Evolutionary conservation across 164 flowering plant genomes (phyloP), one percentile per base, ranked within the genome.

Genomic region (Houttuynia cordata): DNA sequence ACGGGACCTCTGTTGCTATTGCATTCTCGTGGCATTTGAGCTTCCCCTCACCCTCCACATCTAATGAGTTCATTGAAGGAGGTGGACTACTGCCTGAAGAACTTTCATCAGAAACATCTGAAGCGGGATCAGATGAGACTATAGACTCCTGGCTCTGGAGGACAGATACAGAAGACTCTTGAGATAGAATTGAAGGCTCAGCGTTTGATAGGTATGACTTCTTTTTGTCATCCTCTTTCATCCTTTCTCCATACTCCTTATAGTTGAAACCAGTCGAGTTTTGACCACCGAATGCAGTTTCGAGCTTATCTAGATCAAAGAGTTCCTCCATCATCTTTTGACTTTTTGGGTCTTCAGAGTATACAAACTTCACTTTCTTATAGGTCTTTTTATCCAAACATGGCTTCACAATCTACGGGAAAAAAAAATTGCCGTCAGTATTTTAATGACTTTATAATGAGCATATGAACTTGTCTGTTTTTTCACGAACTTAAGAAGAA

Each of bases 221-320:
- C 63, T 51, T 68, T 39, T 24, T 62, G 42, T 68, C 71, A 37
- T 72, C 75, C n/a, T 72, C 69, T 54, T 8, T 64, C 75, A 72
- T 72, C 51, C 45, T 41, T 54, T 64, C 63, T 20, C 49, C 41
- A 24, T 68, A 88, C 63, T 85, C 88, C 62, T 79, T 76, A 57
- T 76, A 84, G 70, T 88, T 83, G 59, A 86, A 91, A 24, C 74
- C 67, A 30, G 80, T n/a, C n/a, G n/a, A n/a, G 20, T 83, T 84
- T 40, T 72, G 65, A 15, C 97, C 97, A 10, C 97, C 97, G 61
- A 88, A 81, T 67, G 81, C 90, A 42, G 60, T 65, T 4, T 91
- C 94, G 45, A 91, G 94, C 64, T 91, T 88, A 45, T 86, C 92
- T 21, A 76, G 60, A 53, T 91, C 87, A 42, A 91, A 86, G 51